Evolutionary conservation across 495 filamentous ascomycete species (phyloP).

Genomic region (Coniosporium apollinis): DNA sequence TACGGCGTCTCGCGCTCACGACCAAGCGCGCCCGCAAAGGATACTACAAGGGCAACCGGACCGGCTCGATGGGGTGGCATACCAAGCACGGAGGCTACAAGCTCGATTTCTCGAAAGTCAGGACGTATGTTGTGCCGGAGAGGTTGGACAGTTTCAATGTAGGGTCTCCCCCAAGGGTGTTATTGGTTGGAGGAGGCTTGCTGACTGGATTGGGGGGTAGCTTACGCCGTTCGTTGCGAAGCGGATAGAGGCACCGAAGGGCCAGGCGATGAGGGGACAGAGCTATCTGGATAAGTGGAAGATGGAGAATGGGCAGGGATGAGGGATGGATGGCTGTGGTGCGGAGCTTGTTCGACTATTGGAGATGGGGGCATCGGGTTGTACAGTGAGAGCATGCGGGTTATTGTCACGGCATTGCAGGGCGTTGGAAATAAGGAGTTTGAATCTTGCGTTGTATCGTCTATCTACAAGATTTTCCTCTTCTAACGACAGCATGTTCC

Average conservation of each 20-base stretch:
- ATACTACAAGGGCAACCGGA: slow-evolving; percentile 90
- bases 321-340: slow-evolving; percentile 18
- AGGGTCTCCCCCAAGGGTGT: slow-evolving; percentile 9
- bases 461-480: too few species aligned
- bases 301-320: slow-evolving; percentile 46
- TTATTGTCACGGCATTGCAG: too few species aligned
- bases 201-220: slow-evolving; percentile 25
- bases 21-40: slow-evolving; percentile 87
- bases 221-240: slow-evolving; percentile 75
- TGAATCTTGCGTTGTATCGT: too few species aligned
- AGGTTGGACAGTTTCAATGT: slow-evolving; percentile 56
- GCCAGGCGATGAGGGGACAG: slow-evolving; percentile 33
- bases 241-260: slow-evolving; percentile 33
- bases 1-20: slow-evolving; percentile 58
- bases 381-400: too few species aligned
- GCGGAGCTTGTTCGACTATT: too few species aligned
- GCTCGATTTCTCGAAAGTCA: slow-evolving; percentile 71
- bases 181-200: slow-evolving; percentile 1
- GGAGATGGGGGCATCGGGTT: too few species aligned
- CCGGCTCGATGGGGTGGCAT: slow-evolving; percentile 72
- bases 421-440: too few species aligned
- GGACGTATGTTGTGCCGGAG: slow-evolving; percentile 71
- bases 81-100: slow-evolving; percentile 71
- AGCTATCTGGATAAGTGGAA: slow-evolving; percentile 53
- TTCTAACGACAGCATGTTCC: too few species aligned